Conservation (phyloP, 2,329 filamentous ascomycete genomes). For the Rutstroemia sp. region DNA sequence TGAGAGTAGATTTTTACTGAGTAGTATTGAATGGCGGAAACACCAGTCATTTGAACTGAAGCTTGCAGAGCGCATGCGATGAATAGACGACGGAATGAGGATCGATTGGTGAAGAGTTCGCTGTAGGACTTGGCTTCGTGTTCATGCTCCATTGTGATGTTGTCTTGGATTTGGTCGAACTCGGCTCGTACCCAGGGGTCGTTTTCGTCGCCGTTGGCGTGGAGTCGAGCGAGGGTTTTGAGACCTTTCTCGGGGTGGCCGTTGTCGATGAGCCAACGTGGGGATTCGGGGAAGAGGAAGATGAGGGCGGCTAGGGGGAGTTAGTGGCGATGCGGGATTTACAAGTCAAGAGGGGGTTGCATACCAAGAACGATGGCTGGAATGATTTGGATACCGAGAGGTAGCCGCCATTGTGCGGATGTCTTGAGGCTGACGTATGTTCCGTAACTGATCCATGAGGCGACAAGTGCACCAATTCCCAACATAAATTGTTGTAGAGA, state of each 20-base stretch:
- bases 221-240: slow-evolving; percentile 49
- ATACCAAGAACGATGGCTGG: slow-evolving; percentile 44
- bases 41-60: slow-evolving; percentile 60
- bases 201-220: slow-evolving; percentile 49
- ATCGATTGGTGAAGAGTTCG: slow-evolving; percentile 52
- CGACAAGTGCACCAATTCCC: slow-evolving; percentile 64
- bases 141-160: slow-evolving; percentile 45
- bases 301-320: slow-evolving; percentile 37
- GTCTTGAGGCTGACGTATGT: slow-evolving; percentile 30
- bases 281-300: slow-evolving; percentile 56
- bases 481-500: slow-evolving; percentile 78
- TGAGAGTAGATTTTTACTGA: slow-evolving; percentile 48
- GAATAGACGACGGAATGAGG: slow-evolving; percentile 56
- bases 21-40: slow-evolving; percentile 58
- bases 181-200: slow-evolving; percentile 58
- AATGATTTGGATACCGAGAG: slow-evolving; percentile 47
- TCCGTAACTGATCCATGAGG: slow-evolving; percentile 68
- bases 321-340: slow-evolving; percentile 13
- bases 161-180: slow-evolving; percentile 56
- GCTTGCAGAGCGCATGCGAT: slow-evolving; percentile 55
- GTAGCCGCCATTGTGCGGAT: slow-evolving; percentile 29
- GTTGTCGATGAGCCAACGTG: slow-evolving; percentile 59
- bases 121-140: slow-evolving; percentile 54
- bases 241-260: slow-evolving; percentile 48
- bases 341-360: slow-evolving; percentile 32